Percentiles rank a stretch among this genome's conserved stretches.
These are phyloP conservation scores for Prunella vulgaris DNA, from an alignment of 257 asterid genomes.

Conservation along the genomic window DNA sequence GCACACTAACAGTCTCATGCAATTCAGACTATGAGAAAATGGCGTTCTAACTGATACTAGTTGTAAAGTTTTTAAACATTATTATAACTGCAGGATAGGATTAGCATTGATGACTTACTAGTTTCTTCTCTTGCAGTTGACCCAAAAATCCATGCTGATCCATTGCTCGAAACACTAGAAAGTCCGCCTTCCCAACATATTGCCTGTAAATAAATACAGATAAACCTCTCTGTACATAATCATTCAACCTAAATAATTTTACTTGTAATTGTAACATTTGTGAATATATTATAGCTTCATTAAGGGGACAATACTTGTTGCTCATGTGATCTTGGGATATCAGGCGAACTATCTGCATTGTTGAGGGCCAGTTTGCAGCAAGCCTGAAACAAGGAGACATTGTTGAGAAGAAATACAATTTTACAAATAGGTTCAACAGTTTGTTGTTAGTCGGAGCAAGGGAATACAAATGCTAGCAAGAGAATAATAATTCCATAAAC, in stretches of 20 bases:
- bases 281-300: slow-evolving; percentile 10
- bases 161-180: slow-evolving; percentile 87
- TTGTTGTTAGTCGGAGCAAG: not conserved
- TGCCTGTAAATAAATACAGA: slow-evolving; percentile 43
- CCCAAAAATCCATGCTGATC: slow-evolving; percentile 86
- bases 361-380: slow-evolving; percentile 89
- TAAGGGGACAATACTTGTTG: slow-evolving; percentile 58
- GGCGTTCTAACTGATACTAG: not conserved
- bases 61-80: not conserved
- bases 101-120: slow-evolving; percentile 49
- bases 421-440: not conserved
- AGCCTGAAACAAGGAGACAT: slow-evolving; percentile 44
- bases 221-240: not conserved
- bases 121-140: slow-evolving; percentile 88
- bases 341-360: slow-evolving; percentile 79
- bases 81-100: not conserved
- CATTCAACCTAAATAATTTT: not conserved
- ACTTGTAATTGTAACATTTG: slow-evolving; percentile 16
- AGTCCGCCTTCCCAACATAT: slow-evolving; percentile 76
- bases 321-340: slow-evolving; percentile 91
- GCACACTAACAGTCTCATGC: slow-evolving; percentile 57
- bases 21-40: slow-evolving; percentile 15
- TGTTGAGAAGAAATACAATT: not conserved
- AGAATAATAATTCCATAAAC: not conserved
- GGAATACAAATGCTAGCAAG: not conserved